Evolutionary conservation across 23 red algal genomes (phyloP), one percentile per base, ranked within the genome.

Genomic region (Porphyridium purpureum): DNA sequence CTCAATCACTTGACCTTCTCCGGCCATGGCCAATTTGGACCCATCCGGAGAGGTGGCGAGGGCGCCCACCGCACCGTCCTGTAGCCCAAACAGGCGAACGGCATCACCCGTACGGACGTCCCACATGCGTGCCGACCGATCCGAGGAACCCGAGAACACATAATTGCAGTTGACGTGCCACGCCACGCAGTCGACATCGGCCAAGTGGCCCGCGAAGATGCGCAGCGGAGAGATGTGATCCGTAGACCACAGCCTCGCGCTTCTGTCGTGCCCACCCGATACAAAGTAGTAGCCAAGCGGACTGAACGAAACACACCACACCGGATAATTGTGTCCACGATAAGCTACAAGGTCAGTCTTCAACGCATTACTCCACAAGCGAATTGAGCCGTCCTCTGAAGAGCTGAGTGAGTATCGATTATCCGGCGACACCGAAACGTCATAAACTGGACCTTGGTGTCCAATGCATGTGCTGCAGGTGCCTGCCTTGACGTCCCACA

Each of bases 131-230:
- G 38, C 67, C 25, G 76, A 74, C 27, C 78, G 79, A 54, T 94
- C 88, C 24, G 62, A 64, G 4, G 77, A 84, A 24, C 77, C 88
- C 2, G 88, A 78, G 21, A 70, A 76, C 8, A 94, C 54, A 51
- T 94, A 94, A 55, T 81, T 84, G 55, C 76, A 80, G 59, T 94
- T 94, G 4, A 78, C 77, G 65, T 94, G 88, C 88, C 88, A 94
- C 31, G 35, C 57, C 24, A 85, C 59, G 21, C 38, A 49, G 49
- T 94, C 88, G 9, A 94, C 76, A 78, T 94, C 88, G 6, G 88
- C 66, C 46, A 83, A 65, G 55, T 94, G 88, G 1, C 88, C 88
- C 7, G 78, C 78, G 3, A 94, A 50, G 54, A 94, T 52, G 33
- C 88, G 67, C 32, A 94, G 32, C 27, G 88, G 78, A 22, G 67